Evolutionary conservation across 495 filamentous ascomycete species (phyloP).

Genomic region (Glonium stellatum): DNA sequence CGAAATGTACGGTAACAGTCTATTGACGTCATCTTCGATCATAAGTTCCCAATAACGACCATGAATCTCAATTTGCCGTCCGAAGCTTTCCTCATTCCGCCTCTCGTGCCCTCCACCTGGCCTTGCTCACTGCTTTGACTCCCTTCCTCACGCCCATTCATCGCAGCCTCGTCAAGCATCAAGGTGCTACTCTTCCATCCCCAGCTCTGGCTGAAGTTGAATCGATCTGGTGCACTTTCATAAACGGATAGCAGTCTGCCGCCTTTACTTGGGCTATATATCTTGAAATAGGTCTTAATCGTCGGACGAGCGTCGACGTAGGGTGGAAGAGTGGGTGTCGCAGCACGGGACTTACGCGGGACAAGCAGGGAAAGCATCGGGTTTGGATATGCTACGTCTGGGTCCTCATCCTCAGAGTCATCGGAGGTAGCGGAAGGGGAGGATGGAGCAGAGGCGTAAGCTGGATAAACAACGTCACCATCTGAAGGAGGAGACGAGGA

Average conservation of each 20-base stretch:
- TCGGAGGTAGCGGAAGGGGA: slow-evolving; percentile 9
- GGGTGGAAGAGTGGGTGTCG: slow-evolving; percentile 41
- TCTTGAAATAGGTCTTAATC: slow-evolving; percentile 59
- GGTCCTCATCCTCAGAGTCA: slow-evolving; percentile 10
- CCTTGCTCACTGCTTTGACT: slow-evolving; percentile 4
- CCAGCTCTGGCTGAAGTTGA: slow-evolving; percentile 60
- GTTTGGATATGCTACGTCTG: slow-evolving; percentile 14
- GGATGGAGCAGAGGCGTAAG: slow-evolving; percentile 8
- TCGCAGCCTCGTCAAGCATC: slow-evolving; percentile 46
- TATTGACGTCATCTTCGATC: slow-evolving; percentile 1
- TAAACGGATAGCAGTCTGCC: slow-evolving; percentile 53
- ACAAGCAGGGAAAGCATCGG: slow-evolving; percentile 1
- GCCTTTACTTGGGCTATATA: slow-evolving; percentile 51
- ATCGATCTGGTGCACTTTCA: slow-evolving; percentile 51
- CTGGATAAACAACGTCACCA: slow-evolving; percentile 12
- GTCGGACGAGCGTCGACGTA: slow-evolving; percentile 51
- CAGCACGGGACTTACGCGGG: slow-evolving; percentile 9
- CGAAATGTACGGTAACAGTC: neutral
- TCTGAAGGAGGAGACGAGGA: slow-evolving; percentile 7
- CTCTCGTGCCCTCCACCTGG: neutral
- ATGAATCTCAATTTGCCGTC: slow-evolving; percentile 50
- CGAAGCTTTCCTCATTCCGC: slow-evolving; percentile 5
- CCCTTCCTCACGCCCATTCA: slow-evolving; percentile 29
- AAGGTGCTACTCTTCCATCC: slow-evolving; percentile 56
- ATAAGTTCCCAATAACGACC: slow-evolving; percentile 48